Evolutionary conservation across 352 stramenopile species (phyloP), one percentile per base, ranked within the genome.

Genomic region (Phytopythium delawarense): DNA sequence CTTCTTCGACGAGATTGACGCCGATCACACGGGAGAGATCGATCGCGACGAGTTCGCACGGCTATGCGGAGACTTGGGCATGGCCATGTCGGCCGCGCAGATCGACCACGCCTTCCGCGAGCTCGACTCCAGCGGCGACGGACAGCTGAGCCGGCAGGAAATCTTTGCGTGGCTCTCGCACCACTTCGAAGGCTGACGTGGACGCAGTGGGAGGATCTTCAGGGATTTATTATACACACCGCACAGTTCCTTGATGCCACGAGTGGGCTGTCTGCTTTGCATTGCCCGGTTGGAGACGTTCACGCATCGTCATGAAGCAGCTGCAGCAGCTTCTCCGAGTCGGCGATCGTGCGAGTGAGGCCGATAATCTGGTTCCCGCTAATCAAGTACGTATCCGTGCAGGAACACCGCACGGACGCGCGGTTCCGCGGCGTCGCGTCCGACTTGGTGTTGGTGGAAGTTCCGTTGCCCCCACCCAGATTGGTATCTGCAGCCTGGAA

Each of bases 341-440:
- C 81, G 9, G 76, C 84, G 50, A 93, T 91, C 16, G 84, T 91
- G 30, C 84, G 75, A n/a, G 84, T 93, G 40, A 93, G 69, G 1
- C 76, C 78, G 56, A 91, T 88, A 58, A 93, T 86, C 49, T 88
- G 75, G 56, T 86, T 85, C 5, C 76, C 74, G 57, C 69, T 89
- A 63, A 93, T 74, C 65, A 89, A 60, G 50, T 91, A 93, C 35
- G 83, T 91, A 57, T 93, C 84, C 0, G 80, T 91, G 50, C 84
- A 93, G 28, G 78, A 75, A 28, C 81, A 90, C 3, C 70, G 88
- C 59, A 90, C 84, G 23, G 68, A 65, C 50, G 54, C n/a, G 21
- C 53, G 53, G 37, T 28, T 7, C 11, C 13, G 34, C 7, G 53
- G 34, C 4, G 53, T 18, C n/a, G 9, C n/a, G 34, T 20, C 35